Conservation (phyloP, 495 filamentous ascomycete genomes). For the Podospora fimiseda region DNA sequence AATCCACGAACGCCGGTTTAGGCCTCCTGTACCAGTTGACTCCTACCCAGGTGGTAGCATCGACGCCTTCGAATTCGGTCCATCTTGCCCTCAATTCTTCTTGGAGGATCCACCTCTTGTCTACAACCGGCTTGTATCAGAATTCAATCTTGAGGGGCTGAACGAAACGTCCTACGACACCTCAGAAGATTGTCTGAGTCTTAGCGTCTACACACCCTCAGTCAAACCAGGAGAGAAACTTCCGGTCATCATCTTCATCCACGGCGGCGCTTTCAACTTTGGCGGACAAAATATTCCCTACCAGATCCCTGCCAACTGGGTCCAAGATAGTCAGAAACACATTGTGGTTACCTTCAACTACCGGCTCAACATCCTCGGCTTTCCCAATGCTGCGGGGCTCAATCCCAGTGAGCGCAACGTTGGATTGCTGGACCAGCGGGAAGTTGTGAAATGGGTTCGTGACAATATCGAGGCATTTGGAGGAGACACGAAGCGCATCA, state of each 20-base stretch:
- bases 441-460: constrained; percentile 52
- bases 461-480: constrained; percentile 56
- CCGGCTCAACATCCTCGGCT: constrained; percentile 60
- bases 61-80: constrained; percentile 11
- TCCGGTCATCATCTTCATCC: constrained; percentile 30
- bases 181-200: constrained; percentile 51
- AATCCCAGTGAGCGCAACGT: constrained; percentile 42
- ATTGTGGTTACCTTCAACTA: constrained; percentile 62
- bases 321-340: constrained; percentile 43
- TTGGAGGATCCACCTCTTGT: constrained; percentile 7
- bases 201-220: constrained; percentile 39
- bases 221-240: constrained; percentile 12
- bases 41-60: constrained; percentile 7
- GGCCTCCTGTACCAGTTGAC: constrained; percentile 15
- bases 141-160: constrained; percentile 21
- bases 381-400: constrained; percentile 38
- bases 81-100: constrained; percentile 22
- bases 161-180: constrained; percentile 10
- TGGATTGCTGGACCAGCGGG: constrained; percentile 57
- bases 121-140: constrained; percentile 16
- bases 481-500: constrained; percentile 49
- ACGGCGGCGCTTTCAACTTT: constrained; percentile 24
- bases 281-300: constrained; percentile 22
- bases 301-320: constrained; percentile 30
- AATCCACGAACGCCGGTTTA: constrained; percentile 42